A percentile compares a stretch with the other conserved stretches of the same genome.
phyloP scores from a whole-genome alignment of 345 rosid species.

The Microcos paniculata region DNA sequence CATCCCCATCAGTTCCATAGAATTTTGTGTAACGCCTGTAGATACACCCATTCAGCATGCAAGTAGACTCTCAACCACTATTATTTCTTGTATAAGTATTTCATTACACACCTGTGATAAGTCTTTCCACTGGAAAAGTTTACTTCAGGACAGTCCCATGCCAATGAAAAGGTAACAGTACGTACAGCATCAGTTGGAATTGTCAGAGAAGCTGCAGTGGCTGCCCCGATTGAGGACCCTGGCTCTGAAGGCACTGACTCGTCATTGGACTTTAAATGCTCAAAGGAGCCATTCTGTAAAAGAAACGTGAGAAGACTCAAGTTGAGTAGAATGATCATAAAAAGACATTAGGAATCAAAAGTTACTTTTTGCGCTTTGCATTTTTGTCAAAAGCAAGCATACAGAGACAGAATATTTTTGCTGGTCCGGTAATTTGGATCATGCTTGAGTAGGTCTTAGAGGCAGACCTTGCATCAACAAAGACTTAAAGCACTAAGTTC shows the following conservation, averaged over 20 bases:
- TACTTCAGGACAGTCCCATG: slow-evolving; percentile 95
- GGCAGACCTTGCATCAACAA: too few relatives aligned
- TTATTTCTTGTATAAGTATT: neutral
- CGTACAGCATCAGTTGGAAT: slow-evolving; percentile 54
- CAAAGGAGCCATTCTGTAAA: slow-evolving; percentile 70
- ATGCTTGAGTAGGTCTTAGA: too few relatives aligned
- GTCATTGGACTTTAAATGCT: slow-evolving; percentile 43
- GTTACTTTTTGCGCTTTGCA: neutral
- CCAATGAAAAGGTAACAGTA: slow-evolving; percentile 69
- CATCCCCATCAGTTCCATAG: slow-evolving; percentile 66
- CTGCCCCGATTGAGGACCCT: slow-evolving; percentile 92
- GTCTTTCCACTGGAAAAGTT: slow-evolving; percentile 62
- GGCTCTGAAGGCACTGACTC: slow-evolving; percentile 50
- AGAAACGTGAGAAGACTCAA: slow-evolving; percentile 7
- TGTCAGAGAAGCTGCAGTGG: slow-evolving; percentile 74
- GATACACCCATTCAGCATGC: slow-evolving; percentile 19
- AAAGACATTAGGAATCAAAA: neutral
- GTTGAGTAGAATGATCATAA: neutral
- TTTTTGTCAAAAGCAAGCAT: neutral
- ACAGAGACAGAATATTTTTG: neutral
- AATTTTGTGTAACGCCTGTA: slow-evolving; percentile 84
- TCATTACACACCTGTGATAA: slow-evolving; percentile 53
- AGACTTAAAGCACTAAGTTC: too few relatives aligned
- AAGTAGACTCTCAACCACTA: neutral
- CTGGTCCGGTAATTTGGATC: neutral